Evolutionary conservation across 164 flowering plant species (phyloP).

Genomic region (Magnolia officinalis): DNA sequence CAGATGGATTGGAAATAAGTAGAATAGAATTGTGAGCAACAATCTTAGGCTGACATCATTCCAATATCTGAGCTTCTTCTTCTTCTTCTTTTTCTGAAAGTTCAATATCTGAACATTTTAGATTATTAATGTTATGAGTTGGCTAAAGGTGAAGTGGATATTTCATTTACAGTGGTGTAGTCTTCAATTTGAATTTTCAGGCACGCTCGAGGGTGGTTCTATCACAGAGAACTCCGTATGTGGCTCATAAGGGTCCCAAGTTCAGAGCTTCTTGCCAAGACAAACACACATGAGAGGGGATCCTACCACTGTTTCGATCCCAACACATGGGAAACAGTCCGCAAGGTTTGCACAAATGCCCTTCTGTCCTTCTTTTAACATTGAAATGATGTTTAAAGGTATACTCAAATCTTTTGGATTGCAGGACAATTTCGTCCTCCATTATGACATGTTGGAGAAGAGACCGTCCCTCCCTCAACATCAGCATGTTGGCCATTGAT

Average conservation of each 20-base stretch:
- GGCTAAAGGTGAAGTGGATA: not conserved
- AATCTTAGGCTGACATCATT: too few relatives aligned
- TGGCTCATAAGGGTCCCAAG: constrained; percentile 31
- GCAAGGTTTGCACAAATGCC: constrained; percentile 26
- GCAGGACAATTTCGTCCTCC: constrained; percentile 43
- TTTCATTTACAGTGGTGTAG: not conserved
- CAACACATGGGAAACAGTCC: constrained; percentile 31
- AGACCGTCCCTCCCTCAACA: constrained; percentile 34
- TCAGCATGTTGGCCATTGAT: constrained; percentile 9
- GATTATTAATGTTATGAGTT: too few relatives aligned
- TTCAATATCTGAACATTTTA: too few relatives aligned
- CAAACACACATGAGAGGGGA: constrained; percentile 39
- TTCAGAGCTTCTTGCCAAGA: constrained; percentile 32
- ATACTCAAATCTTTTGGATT: not conserved
- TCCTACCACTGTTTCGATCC: constrained; percentile 42
- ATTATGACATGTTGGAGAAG: constrained; percentile 37
- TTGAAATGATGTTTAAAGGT: not conserved
- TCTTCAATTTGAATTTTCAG: constrained; percentile 19
- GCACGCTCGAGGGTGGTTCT: constrained; percentile 37
- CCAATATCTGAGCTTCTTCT: too few relatives aligned
- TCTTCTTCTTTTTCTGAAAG: too few relatives aligned
- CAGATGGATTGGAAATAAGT: too few relatives aligned
- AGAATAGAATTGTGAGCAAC: too few relatives aligned
- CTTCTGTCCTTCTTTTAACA: not conserved
- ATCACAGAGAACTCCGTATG: constrained; percentile 31